Evolutionary conservation across 805 yeast species (phyloP).

Genomic region (Ogataea glucozyma): DNA sequence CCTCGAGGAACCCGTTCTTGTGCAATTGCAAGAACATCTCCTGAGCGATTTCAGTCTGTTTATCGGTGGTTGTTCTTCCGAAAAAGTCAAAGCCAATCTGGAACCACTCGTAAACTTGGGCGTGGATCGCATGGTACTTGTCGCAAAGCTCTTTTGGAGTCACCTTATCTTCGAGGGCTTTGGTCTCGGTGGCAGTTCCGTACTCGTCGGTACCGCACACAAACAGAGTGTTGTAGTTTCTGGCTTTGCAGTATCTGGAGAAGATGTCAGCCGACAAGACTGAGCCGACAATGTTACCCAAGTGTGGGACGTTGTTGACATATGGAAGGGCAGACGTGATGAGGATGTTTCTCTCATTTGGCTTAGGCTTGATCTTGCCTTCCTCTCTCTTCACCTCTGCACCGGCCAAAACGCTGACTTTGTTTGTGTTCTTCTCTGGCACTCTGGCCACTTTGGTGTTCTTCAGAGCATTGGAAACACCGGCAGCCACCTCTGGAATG

Average conservation of each 20-base stretch:
- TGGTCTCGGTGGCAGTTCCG: constrained; percentile 99
- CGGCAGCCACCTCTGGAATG: constrained; percentile 43
- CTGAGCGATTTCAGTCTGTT: constrained; percentile 94
- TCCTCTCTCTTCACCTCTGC: constrained; percentile 16
- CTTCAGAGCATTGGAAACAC: constrained; percentile 46
- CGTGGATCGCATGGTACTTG: constrained; percentile 84
- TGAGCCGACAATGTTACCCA: constrained; percentile 95
- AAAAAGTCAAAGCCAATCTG: constrained; percentile 91
- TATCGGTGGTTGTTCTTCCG: constrained; percentile 92
- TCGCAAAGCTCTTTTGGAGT: constrained; percentile 89
- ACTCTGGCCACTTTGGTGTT: constrained; percentile 45
- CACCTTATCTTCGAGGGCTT: constrained; percentile 90
- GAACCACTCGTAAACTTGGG: constrained; percentile 94
- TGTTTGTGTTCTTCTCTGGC: constrained; percentile 45
- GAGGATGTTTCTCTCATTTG: constrained; percentile 74
- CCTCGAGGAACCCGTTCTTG: constrained; percentile 80
- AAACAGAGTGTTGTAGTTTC: constrained; percentile 83
- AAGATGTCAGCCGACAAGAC: constrained; percentile 93
- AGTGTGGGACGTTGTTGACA: constrained; percentile 97
- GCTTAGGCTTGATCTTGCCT: constrained; percentile 60
- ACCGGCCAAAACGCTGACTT: constrained; percentile 24
- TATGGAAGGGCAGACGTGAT: constrained; percentile 97
- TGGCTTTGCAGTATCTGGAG: constrained; percentile 83
- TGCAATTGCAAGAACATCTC: constrained; percentile 79
- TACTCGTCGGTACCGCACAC: constrained; percentile 98